Percentiles rank a stretch among this genome's conserved stretches.
phyloP scores from a whole-genome alignment of 2,329 filamentous ascomycete genomes.

The Moelleriella libera region DNA sequence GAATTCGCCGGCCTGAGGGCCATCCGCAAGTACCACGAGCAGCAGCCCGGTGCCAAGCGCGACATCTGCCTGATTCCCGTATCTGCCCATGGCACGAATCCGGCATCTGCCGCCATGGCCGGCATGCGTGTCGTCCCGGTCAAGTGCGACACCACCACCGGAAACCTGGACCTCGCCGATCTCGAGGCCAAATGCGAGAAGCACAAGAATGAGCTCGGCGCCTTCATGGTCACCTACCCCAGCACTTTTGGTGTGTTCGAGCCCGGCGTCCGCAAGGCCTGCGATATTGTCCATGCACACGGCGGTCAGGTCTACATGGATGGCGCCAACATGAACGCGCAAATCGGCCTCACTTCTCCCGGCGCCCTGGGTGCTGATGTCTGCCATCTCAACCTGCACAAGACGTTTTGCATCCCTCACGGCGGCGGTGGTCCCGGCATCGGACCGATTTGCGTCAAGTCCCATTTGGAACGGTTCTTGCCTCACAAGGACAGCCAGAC shows the following conservation, averaged over 20 bases:
- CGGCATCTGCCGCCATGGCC: slow-evolving; percentile 87
- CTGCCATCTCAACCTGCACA: slow-evolving; percentile 94
- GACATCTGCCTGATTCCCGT: slow-evolving; percentile 92
- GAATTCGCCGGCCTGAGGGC: slow-evolving; percentile 84
- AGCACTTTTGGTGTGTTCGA: slow-evolving; percentile 94
- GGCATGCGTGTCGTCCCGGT: slow-evolving; percentile 88
- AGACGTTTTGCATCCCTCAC: slow-evolving; percentile 97
- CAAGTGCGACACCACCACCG: slow-evolving; percentile 77
- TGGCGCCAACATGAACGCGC: slow-evolving; percentile 95
- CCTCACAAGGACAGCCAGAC: slow-evolving; percentile 20
- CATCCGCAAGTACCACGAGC: slow-evolving; percentile 73
- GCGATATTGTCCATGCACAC: slow-evolving; percentile 70
- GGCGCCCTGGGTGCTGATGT: slow-evolving; percentile 93
- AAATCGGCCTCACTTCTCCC: slow-evolving; percentile 88
- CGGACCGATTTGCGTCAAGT: slow-evolving; percentile 83
- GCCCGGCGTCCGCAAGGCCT: slow-evolving; percentile 73
- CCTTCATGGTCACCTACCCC: slow-evolving; percentile 95
- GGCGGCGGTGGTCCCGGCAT: slow-evolving; percentile 89
- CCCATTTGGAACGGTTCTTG: slow-evolving; percentile 63
- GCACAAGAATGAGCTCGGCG: slow-evolving; percentile 70
- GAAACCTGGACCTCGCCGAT: slow-evolving; percentile 79
- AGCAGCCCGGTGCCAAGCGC: slow-evolving; percentile 52
- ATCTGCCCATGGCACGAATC: slow-evolving; percentile 91
- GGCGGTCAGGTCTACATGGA: slow-evolving; percentile 98
- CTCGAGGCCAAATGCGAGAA: slow-evolving; percentile 80